Percentiles rank a stretch among this genome's conserved stretches.
Evolutionary conservation across 2,329 filamentous ascomycete genomes (phyloP).

Genomic region (Malbranchea zuffiana): DNA sequence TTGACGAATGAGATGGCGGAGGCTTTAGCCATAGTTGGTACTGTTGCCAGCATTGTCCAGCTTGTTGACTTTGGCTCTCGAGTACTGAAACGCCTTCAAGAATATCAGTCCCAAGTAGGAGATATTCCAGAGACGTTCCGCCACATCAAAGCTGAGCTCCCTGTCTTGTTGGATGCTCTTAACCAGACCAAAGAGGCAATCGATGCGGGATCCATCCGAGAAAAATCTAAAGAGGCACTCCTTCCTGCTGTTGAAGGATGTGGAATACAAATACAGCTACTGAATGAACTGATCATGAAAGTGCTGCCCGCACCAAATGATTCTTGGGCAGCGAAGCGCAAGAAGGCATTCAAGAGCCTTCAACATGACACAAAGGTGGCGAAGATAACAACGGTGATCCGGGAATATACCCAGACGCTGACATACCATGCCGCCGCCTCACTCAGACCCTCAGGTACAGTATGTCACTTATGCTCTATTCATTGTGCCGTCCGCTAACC

Average conservation of each 20-base stretch:
- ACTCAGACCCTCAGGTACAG: background rate
- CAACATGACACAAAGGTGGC: conserved; percentile 2
- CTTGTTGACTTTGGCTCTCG: conserved; percentile 10
- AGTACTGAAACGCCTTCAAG: conserved; percentile 1
- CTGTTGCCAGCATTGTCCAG: conserved; percentile 17
- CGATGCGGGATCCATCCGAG: background rate
- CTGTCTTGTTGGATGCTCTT: conserved; percentile 7
- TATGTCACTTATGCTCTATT: background rate
- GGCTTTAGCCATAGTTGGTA: conserved; percentile 14
- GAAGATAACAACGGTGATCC: background rate
- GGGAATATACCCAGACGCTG: conserved; percentile 3
- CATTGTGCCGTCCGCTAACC: too few species aligned
- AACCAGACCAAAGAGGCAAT: conserved; percentile 3
- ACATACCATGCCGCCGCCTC: background rate
- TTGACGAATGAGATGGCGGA: conserved; percentile 16
- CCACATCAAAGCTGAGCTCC: conserved; percentile 2
- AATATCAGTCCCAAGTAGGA: background rate
- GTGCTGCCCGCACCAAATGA: background rate
- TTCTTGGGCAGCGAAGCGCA: background rate
- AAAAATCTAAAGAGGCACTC: conserved; percentile 3
- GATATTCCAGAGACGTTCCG: background rate
- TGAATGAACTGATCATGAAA: conserved; percentile 1
- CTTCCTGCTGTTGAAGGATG: background rate
- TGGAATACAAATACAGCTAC: background rate
- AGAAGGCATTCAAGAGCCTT: conserved; percentile 3